Base-by-base conservation (phyloP, 2,329 filamentous ascomycete genomes). In the Chalara sp. region DNA sequence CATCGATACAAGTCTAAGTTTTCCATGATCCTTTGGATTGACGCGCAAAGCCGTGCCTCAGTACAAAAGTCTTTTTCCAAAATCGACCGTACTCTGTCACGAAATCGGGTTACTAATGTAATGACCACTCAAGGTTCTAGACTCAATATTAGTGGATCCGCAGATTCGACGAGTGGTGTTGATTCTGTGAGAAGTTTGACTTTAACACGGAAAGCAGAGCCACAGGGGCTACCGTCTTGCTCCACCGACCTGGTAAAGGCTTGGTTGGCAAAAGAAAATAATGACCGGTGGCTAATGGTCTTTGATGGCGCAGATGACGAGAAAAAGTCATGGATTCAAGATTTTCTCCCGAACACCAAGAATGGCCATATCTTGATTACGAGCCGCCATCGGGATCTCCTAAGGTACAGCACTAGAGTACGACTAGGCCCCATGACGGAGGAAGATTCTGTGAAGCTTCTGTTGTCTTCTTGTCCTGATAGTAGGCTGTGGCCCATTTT, bases 241-340 rank as follows among this genome's bases (percentile, higher is more conserved):
- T 21, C 21, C 21, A 21, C 21, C 21, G 13, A 12, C 11, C 48
- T 56, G 6, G 47, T 55, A 5, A 21, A n/a, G 7, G 43, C 31
- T 12, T 55, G 51, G 53, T 41, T 55, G 3, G 31, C 40, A 10
- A 48, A 53, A 40, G 41, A 35, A 13, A 6, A 41, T 5, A 53
- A 48, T 37, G 53, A 51, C 5, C 44, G 31, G 5, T 55, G 51
- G 53, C 40, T 55, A 42, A 50, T 55, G 41, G 49, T 55, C 39
- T 40, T 55, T n/a, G 53, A 55, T 41, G 53, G 53, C 33, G 39
- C 47, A 4, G 51, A 55, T 28, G 53, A 53, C 40, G 21, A 21
- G 21, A 21, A 21, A 21, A 21, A 21, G 21, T 3, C 21, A 21
- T 21, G 21, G 21, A 33, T 40, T 13, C 6, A 29, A 8, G 44